Evolutionary conservation across 306 rosid species (phyloP), one percentile per base, ranked within the genome.

Genomic region (Begonia masoniana): DNA sequence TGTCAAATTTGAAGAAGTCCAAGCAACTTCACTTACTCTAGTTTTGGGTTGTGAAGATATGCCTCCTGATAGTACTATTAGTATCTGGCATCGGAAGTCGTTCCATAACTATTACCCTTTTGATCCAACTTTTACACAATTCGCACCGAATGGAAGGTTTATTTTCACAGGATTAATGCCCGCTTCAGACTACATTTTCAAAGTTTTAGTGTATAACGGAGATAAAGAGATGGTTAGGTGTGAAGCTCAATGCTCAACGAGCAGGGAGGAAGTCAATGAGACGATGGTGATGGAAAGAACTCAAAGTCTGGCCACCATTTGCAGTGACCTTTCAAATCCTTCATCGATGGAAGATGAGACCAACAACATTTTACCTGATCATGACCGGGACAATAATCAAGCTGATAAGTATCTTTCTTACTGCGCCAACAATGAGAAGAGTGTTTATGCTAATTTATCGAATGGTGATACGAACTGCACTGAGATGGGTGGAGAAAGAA

Each of bases 311-410:
- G 79, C 77, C 54, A 91, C 96, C 60, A 91, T 82, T 79, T 81
- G 78, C 35, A 91, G 97, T 60, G 78, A 82, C 81, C 94, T 91
- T 68, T 85, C 97, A 48, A 83, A 85, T 81, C 97, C 97, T 10
- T 91, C 94, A 21, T 91, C 97, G 3, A 83, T 85, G 54, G 97
- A 85, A 71, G 96, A 91, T 65, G 97, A 91, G 78, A 91, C 86
- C 43, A 85, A 82, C 58, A 82, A 84, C 75, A 62, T 75, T 16
- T 67, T 74, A 52, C 89, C 83, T 9, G 78, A 68, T 45, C 62
- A 73, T 48, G 84, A 79, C 67, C 86, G 66, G 58, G 67, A 64
- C 10, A 76, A 74, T 62, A 84, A 77, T 62, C 78, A 68, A 43
- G 79, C 67, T 10, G 78, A 81, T 21, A 68, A 79, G 67, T 82